Conservation (phyloP, 208 protist genomes). For the Leishmania aethiopica region DNA sequence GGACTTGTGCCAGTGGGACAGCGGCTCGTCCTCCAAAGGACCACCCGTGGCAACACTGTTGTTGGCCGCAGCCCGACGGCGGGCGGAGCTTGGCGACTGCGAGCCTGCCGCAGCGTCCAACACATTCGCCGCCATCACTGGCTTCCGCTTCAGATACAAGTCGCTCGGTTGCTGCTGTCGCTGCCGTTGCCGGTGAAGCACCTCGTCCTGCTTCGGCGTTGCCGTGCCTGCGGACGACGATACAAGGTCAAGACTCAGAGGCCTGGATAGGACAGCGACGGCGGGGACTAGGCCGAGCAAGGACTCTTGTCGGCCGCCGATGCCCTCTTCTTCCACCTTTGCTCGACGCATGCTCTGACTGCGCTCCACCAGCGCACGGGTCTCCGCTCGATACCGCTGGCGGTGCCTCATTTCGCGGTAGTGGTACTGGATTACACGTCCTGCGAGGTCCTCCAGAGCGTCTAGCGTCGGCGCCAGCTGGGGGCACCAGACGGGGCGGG, state of each 20-base stretch:
- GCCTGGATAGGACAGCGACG: neutral
- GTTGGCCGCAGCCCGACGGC: neutral
- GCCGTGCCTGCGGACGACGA: neutral
- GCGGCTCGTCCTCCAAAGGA: neutral
- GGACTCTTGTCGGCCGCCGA: neutral
- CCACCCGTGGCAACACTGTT: neutral
- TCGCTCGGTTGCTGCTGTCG: neutral
- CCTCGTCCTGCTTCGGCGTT: slow-evolving; percentile 1
- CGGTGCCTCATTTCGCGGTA: slow-evolving; percentile 40
- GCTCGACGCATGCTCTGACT: slow-evolving; percentile 12
- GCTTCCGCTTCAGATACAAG: neutral
- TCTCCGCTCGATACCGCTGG: slow-evolving; percentile 38
- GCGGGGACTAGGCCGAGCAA: neutral
- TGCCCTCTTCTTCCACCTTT: neutral
- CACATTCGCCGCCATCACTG: neutral
- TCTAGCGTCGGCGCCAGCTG: slow-evolving; percentile 20
- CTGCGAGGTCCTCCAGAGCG: slow-evolving; percentile 48
- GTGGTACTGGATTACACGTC: slow-evolving; percentile 67
- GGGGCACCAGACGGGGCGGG: slow-evolving; percentile 19
- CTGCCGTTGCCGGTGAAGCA: neutral
- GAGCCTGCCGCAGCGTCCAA: neutral
- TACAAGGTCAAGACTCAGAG: neutral
- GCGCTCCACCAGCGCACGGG: slow-evolving; percentile 20
- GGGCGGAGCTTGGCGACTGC: neutral
- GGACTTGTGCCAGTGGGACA: neutral